phyloP scores from a whole-genome alignment of 768 basidiomycete species.

The Kondoa subrosea region DNA sequence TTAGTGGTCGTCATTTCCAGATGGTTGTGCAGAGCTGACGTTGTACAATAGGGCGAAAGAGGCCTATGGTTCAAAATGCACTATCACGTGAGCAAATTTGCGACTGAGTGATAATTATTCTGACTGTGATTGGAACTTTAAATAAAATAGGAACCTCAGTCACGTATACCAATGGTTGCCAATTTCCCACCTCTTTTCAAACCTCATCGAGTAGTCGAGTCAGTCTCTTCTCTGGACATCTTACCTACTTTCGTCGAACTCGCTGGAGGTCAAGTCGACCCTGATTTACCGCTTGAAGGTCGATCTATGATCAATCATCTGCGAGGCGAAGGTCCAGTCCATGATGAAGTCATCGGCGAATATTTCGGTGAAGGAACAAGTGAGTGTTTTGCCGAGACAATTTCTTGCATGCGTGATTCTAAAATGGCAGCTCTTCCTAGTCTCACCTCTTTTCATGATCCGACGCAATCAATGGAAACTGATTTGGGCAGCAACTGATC shows the following conservation, averaged over 20 bases:
- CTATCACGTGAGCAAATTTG: conserved; percentile 1
- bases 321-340: background rate
- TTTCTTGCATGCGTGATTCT: background rate
- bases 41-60: background rate
- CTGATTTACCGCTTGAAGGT: background rate
- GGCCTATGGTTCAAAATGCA: conserved; percentile 9
- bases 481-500: background rate
- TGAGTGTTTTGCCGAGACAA: background rate
- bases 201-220: background rate
- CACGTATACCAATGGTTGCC: conserved; percentile 4
- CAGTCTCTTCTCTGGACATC: conserved; percentile 1
- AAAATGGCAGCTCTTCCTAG: background rate
- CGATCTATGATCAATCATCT: background rate
- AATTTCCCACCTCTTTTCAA: background rate
- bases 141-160: too few species aligned
- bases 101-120: too few species aligned
- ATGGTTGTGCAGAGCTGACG: background rate
- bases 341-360: conserved; percentile 10
- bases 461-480: conserved; percentile 3
- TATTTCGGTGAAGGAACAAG: conserved; percentile 6
- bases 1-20: background rate
- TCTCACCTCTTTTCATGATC: conserved; percentile 8
- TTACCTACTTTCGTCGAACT: conserved; percentile 10
- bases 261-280: background rate
- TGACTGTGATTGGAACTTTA: too few species aligned